Evolutionary conservation across 2,329 filamentous ascomycete genomes (phyloP), one percentile per base, ranked within the genome.

Genomic region (Exophiala aquamarina): DNA sequence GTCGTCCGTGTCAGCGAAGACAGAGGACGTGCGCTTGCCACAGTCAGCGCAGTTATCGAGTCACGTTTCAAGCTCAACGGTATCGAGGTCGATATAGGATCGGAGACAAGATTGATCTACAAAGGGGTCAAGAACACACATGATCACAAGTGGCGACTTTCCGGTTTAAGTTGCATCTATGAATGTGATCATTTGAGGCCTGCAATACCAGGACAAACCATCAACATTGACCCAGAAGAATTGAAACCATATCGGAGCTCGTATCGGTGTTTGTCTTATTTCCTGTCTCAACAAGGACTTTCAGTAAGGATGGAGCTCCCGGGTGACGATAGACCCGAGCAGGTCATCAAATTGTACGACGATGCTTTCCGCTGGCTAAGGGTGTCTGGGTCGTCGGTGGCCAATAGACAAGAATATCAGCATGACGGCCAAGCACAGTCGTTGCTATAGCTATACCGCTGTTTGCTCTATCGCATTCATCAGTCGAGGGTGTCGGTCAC

Each of bases 291-390:
- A 13, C 31, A 31, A 18, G 39, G 39, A 11, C 39, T 18, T 15
- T 14, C 26, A 8, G 28, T 41, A 10, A 41, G 31, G 10, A 20
- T 31, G 15, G 39, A 31, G 11, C 39, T 41, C n/a, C 39, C 39
- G 4, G 39, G 39, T n/a, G 39, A 41, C 13, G 39, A 41, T 14
- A 41, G 39, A 19, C 26, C 39, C 14, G 39, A 41, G 21, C 39
- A 41, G 17, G 39, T 41, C 20, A 31, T 17, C 19, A 10, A 9
- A 14, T 7, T 17, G 13, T 41, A 41, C 28, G 20, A 31, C n/a
- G 39, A 41, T 31, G 39, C 20, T 3, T 41, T 41, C 31, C 11
- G 8, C 23, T 41, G 39, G 39, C 18, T 41, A 23, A 41, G 23
- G 13, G 6, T 11, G 23, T 26, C 23, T 11, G 11, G 23, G 23